phyloP scores from a whole-genome alignment of 805 yeast species.

The Kockiozyma suomiensis region DNA sequence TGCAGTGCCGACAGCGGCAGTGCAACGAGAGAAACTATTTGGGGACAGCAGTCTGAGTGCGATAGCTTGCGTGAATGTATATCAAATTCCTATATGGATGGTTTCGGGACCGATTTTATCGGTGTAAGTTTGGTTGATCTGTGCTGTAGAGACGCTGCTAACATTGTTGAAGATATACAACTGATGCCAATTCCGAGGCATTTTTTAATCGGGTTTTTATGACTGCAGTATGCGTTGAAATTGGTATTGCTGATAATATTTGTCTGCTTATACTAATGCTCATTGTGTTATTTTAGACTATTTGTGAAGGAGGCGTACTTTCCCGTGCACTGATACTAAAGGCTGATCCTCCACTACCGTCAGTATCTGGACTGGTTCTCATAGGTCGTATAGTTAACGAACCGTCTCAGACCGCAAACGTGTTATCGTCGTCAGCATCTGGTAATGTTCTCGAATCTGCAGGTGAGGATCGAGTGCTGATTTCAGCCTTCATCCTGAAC shows the following conservation, averaged over 20 bases:
- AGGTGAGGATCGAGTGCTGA: background rate
- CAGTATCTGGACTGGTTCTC: constrained; percentile 3
- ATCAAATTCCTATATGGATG: constrained; percentile 17
- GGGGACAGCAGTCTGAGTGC: constrained; percentile 5
- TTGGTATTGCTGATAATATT: too few species aligned
- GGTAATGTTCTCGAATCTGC: background rate
- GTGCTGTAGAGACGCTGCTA: background rate
- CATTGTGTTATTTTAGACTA: background rate
- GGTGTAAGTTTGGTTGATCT: constrained; percentile 4
- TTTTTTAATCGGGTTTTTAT: constrained; percentile 10
- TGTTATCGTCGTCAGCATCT: background rate
- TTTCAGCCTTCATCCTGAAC: background rate
- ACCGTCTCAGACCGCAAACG: background rate
- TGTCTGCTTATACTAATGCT: background rate
- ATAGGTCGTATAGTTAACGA: constrained; percentile 4
- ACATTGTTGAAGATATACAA: constrained; percentile 8
- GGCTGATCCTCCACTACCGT: background rate
- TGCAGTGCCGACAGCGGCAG: background rate
- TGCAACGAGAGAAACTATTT: background rate
- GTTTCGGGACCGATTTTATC: constrained; percentile 11
- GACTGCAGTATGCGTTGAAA: constrained; percentile 18
- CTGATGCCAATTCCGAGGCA: constrained; percentile 9
- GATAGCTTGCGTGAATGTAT: constrained; percentile 6
- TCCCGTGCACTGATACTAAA: constrained; percentile 14
- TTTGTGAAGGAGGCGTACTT: background rate